Conservation (phyloP, 257 asterid species). For the Nicotiana attenuata region DNA sequence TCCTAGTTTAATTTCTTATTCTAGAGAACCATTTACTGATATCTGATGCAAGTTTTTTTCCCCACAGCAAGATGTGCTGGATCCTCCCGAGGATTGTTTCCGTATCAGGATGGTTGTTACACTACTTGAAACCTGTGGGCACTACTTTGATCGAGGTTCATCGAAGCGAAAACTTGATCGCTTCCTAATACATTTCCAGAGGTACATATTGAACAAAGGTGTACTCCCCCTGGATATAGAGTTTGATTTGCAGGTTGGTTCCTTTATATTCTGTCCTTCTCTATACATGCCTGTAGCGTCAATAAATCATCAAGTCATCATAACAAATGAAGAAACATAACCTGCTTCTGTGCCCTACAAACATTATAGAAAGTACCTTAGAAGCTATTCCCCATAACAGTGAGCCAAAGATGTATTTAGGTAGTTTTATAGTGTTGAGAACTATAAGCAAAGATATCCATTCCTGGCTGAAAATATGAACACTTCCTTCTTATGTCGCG, state of each 20-base stretch:
- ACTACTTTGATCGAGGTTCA: constrained; percentile 95
- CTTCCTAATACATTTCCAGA: constrained; percentile 89
- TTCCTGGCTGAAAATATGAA: constrained; percentile 4
- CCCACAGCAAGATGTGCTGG: constrained; percentile 77
- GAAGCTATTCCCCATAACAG: neutral
- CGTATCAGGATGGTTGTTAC: constrained; percentile 91
- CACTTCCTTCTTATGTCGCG: neutral
- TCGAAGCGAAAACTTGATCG: constrained; percentile 97
- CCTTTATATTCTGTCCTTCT: neutral
- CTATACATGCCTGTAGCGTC: neutral
- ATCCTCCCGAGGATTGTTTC: constrained; percentile 95
- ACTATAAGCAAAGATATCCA: constrained; percentile 2
- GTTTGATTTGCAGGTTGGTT: constrained; percentile 94
- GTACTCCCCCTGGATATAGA: constrained; percentile 95
- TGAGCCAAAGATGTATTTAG: neutral
- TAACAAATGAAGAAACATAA: neutral
- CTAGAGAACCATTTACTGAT: constrained; percentile 17
- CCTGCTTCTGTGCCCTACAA: neutral
- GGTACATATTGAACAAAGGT: constrained; percentile 81
- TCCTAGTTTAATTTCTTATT: neutral
- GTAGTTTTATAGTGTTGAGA: neutral
- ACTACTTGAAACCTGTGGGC: constrained; percentile 98
- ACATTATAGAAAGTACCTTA: neutral
- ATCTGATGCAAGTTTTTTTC: constrained; percentile 50
- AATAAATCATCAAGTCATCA: neutral